phyloP scores from a whole-genome alignment of 306 rosid genomes.

The Cucumis sativus region DNA sequence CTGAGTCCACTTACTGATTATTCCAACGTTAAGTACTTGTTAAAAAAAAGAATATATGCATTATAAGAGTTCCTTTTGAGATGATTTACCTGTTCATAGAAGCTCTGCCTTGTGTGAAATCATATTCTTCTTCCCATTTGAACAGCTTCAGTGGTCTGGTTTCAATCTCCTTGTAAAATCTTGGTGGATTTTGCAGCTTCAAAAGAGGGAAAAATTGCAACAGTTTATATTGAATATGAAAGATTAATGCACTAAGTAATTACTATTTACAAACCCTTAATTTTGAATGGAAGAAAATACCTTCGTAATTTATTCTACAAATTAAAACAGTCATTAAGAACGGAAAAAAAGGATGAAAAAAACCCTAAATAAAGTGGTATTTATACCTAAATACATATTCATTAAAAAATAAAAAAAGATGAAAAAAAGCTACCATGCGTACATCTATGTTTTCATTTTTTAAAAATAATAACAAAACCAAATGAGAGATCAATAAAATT shows the following conservation, averaged over 20 bases:
- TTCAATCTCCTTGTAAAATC: background rate
- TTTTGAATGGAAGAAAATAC: too few species aligned
- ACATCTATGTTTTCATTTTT: too few species aligned
- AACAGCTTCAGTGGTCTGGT: background rate
- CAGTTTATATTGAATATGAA: background rate
- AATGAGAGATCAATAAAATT: background rate
- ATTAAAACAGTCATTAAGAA: background rate
- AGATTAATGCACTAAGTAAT: too few species aligned
- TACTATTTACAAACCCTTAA: too few species aligned
- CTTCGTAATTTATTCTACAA: background rate
- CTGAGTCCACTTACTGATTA: too few species aligned
- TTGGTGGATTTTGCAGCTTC: background rate
- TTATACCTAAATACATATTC: too few species aligned
- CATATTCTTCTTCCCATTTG: background rate
- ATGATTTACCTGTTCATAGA: background rate
- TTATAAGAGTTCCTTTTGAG: background rate
- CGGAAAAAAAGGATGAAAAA: too few species aligned
- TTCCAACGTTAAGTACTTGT: too few species aligned
- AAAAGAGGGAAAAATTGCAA: background rate
- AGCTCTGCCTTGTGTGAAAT: background rate
- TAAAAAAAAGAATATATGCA: too few species aligned
- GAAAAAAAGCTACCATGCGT: too few species aligned
- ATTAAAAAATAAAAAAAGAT: too few species aligned
- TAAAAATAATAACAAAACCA: background rate
- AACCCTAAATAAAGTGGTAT: background rate